A percentile compares a stretch with the other conserved stretches of the same genome.
phyloP scores from a whole-genome alignment of 129 eudicot genomes.

The Gnaphalium uliginosum region DNA sequence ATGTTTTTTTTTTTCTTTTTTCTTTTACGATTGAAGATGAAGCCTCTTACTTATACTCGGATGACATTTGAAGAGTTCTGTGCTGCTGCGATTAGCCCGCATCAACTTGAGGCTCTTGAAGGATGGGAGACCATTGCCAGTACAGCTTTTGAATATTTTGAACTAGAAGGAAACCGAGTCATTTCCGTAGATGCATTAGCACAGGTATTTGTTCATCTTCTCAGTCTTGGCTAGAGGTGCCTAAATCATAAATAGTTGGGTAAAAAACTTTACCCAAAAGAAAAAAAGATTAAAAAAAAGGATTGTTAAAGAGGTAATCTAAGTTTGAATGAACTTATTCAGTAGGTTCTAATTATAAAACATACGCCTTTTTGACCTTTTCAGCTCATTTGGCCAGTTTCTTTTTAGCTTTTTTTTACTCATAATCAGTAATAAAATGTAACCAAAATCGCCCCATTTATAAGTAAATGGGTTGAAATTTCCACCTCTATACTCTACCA shows the following conservation, averaged over 20 bases:
- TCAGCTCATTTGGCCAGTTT: not conserved
- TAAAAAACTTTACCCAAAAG: no score
- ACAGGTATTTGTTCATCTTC: slow-evolving; percentile 39
- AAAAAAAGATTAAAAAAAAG: not conserved
- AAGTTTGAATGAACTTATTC: not conserved
- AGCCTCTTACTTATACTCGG: slow-evolving; percentile 57
- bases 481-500: not conserved
- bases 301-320: not conserved
- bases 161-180: slow-evolving; percentile 69
- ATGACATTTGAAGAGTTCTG: slow-evolving; percentile 94
- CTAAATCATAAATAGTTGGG: not conserved
- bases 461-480: not conserved
- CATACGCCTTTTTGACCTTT: not conserved
- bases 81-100: slow-evolving; percentile 76
- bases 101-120: slow-evolving; percentile 88
- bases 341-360: not conserved
- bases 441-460: not conserved
- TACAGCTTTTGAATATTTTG: slow-evolving; percentile 61
- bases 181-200: slow-evolving; percentile 67
- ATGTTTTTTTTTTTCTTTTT: slow-evolving; percentile 8
- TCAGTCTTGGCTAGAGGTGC: slow-evolving; percentile 5
- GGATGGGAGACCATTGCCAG: slow-evolving; percentile 67
- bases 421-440: not conserved
- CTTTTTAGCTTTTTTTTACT: not conserved
- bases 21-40: slow-evolving; percentile 61